Evolutionary conservation across 306 rosid genomes (phyloP).

Genomic region (Citrullus amarus): DNA sequence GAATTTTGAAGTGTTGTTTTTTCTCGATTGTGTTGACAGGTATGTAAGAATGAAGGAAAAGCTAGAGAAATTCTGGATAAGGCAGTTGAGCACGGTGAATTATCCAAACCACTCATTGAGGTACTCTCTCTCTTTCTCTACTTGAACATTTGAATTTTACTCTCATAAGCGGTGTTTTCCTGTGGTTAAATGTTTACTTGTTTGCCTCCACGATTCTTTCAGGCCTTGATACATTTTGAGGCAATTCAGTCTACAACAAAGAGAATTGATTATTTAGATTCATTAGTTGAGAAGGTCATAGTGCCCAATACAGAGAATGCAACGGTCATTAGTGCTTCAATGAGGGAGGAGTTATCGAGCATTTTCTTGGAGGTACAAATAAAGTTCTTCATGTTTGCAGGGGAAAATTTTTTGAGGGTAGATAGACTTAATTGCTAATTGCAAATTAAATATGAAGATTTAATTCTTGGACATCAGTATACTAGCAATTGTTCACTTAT

Average conservation of each 20-base stretch:
- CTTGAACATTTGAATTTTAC: not conserved
- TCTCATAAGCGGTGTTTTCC: not conserved
- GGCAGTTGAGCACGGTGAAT: slow-evolving; percentile 64
- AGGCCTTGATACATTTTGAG: slow-evolving; percentile 91
- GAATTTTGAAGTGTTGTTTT: slow-evolving; percentile 9
- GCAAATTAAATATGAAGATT: not conserved
- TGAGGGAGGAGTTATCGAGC: slow-evolving; percentile 83
- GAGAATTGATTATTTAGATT: slow-evolving; percentile 59
- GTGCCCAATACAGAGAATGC: slow-evolving; percentile 53
- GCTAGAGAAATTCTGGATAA: slow-evolving; percentile 66
- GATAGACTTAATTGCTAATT: not conserved
- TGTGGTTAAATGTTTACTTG: not conserved
- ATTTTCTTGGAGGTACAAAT: slow-evolving; percentile 69
- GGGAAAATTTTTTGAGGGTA: not conserved
- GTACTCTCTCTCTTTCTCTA: slow-evolving; percentile 25
- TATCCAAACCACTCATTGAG: slow-evolving; percentile 74
- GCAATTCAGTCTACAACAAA: slow-evolving; percentile 65
- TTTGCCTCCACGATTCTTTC: slow-evolving; percentile 18
- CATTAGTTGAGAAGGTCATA: slow-evolving; percentile 62
- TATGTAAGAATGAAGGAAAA: slow-evolving; percentile 61
- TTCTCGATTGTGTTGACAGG: slow-evolving; percentile 31
- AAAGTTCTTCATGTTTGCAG: not conserved
- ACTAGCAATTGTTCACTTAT: not conserved
- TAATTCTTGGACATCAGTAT: not conserved
- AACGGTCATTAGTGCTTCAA: slow-evolving; percentile 39